Evolutionary conservation across 2,329 filamentous ascomycete species (phyloP).

Genomic region (Orbilia blumenaviensis): DNA sequence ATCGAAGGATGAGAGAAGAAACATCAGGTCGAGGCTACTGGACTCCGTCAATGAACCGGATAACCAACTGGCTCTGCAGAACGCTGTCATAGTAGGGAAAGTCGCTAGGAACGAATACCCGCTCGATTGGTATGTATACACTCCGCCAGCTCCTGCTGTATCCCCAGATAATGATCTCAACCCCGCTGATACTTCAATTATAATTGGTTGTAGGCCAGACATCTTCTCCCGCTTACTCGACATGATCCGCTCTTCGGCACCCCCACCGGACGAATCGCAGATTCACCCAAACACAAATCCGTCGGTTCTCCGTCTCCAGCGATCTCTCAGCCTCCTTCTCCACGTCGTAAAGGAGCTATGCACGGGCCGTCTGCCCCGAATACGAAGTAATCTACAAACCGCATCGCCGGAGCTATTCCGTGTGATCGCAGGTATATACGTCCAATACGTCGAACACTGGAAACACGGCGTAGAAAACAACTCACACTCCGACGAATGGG

Average conservation of each 20-base stretch:
- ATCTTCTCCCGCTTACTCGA: constrained; percentile 70
- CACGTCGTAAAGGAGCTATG: constrained; percentile 91
- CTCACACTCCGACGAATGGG: constrained; percentile 68
- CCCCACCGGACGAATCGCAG: constrained; percentile 59
- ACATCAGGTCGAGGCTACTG: constrained; percentile 78
- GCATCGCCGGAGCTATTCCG: constrained; percentile 85
- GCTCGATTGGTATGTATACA: constrained; percentile 72
- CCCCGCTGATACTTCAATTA: too few species aligned
- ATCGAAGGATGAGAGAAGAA: constrained; percentile 74
- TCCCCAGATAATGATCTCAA: background rate
- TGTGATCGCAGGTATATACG: constrained; percentile 79
- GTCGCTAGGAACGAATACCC: constrained; percentile 90
- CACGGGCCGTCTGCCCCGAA: constrained; percentile 78
- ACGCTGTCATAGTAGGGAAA: constrained; percentile 86
- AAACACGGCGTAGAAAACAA: constrained; percentile 68
- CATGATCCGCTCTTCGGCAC: constrained; percentile 69
- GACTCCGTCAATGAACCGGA: constrained; percentile 80
- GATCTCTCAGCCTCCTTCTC: constrained; percentile 78
- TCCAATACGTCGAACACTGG: constrained; percentile 77
- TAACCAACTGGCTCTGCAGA: constrained; percentile 80
- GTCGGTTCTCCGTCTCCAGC: constrained; percentile 69
- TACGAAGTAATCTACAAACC: constrained; percentile 78
- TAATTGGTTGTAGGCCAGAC: constrained; percentile 62
- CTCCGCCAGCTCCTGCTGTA: background rate
- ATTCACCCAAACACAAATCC: constrained; percentile 66